Conservation (phyloP, 192 early-diverging fungal genomes). For the Rhizoclosmatium sp. region DNA sequence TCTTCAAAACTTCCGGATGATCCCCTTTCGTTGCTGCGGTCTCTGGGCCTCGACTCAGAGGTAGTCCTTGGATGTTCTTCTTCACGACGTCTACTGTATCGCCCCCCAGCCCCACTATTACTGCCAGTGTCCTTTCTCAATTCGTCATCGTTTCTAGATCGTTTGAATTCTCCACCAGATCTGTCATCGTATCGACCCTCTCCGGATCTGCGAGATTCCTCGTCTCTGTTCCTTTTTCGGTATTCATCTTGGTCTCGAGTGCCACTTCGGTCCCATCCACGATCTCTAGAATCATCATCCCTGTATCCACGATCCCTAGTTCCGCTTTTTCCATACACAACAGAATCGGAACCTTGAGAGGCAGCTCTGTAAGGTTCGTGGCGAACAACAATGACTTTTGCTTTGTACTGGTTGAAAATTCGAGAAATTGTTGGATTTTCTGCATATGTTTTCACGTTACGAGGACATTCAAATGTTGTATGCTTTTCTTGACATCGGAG, state of each 20-base stretch:
- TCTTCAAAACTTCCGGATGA: conserved; percentile 11
- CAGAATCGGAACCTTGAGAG: neutral
- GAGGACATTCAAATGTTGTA: conserved; percentile 38
- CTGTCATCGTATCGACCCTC: conserved; percentile 19
- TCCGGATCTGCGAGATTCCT: neutral
- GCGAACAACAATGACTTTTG: conserved; percentile 35
- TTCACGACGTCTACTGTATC: conserved; percentile 30
- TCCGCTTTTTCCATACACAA: neutral
- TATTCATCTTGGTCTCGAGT: conserved; percentile 6
- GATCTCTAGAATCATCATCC: neutral
- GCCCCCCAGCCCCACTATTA: conserved; percentile 22
- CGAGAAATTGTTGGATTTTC: conserved; percentile 26
- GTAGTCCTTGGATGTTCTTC: conserved; percentile 1
- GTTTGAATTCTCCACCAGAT: conserved; percentile 14
- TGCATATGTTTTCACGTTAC: conserved; percentile 10
- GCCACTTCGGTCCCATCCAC: conserved; percentile 12
- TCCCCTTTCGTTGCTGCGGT: conserved; percentile 19
- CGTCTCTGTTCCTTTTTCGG: conserved; percentile 4
- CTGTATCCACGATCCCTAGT: conserved; percentile 8
- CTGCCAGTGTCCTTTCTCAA: neutral
- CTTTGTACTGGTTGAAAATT: conserved; percentile 23
- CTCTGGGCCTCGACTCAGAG: conserved; percentile 12
- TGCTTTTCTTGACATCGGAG: conserved; percentile 37
- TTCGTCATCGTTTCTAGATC: conserved; percentile 25
- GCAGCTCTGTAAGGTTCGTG: conserved; percentile 28